phyloP scores from a whole-genome alignment of 345 rosid species.

The Hypericum perforatum region DNA sequence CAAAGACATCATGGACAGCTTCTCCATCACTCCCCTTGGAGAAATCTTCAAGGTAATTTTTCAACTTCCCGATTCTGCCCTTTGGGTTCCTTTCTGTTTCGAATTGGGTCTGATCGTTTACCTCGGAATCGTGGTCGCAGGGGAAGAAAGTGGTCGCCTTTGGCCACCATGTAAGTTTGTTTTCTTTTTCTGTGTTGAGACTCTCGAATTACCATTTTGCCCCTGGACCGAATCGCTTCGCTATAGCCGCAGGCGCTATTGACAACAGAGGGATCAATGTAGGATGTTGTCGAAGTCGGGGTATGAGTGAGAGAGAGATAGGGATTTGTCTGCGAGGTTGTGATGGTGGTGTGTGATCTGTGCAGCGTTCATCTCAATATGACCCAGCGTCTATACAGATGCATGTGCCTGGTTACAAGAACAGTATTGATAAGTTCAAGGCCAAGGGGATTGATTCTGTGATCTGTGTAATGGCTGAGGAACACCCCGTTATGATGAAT shows the following conservation, averaged over 20 bases:
- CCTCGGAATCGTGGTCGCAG: constrained; percentile 31
- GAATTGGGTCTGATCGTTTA: not conserved
- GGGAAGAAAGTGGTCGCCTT: constrained; percentile 88
- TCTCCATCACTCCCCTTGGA: constrained; percentile 57
- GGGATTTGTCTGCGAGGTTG: no score
- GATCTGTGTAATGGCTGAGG: constrained; percentile 72
- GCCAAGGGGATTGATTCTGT: constrained; percentile 84
- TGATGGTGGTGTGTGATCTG: no score
- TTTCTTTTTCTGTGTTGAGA: not conserved
- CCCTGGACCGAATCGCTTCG: not conserved
- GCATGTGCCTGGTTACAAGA: constrained; percentile 92
- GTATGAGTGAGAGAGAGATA: no score
- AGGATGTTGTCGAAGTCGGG: no score
- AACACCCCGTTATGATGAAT: constrained; percentile 63
- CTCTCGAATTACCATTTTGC: not conserved
- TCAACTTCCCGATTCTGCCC: no score
- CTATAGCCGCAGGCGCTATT: no score
- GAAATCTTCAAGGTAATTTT: constrained; percentile 64
- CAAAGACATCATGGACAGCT: constrained; percentile 70
- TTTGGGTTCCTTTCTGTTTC: not conserved
- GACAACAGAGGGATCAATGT: no score
- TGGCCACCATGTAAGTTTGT: constrained; percentile 72
- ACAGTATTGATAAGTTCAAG: constrained; percentile 64
- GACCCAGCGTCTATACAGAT: constrained; percentile 79
- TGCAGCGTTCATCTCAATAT: constrained; percentile 80